phyloP scores from a whole-genome alignment of 208 protist genomes.

The Naegleria fowleri region DNA sequence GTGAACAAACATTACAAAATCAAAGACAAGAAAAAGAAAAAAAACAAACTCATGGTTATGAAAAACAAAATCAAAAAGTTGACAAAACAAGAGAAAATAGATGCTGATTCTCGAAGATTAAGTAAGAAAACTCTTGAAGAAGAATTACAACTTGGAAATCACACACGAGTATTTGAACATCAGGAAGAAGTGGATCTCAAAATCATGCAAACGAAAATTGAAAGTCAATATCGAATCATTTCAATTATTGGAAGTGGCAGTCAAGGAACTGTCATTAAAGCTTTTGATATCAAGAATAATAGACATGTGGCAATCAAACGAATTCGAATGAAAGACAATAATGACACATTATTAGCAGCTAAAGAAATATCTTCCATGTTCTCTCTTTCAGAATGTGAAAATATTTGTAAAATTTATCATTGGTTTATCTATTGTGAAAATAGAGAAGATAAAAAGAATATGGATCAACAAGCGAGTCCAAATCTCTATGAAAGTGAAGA shows the following conservation, averaged over 20 bases:
- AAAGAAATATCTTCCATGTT: background rate
- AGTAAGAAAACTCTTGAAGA: background rate
- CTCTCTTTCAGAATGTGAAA: background rate
- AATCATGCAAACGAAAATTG: background rate
- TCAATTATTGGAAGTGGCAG: background rate
- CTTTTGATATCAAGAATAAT: background rate
- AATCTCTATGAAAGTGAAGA: background rate
- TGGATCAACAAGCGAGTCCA: background rate
- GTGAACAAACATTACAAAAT: background rate
- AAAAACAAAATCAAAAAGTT: background rate
- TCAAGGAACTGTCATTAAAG: background rate
- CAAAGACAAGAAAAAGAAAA: background rate
- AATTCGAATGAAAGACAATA: background rate
- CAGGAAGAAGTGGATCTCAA: background rate
- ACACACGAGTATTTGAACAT: background rate
- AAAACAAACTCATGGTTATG: background rate
- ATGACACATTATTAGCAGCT: background rate
- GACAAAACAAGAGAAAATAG: background rate
- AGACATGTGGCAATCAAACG: background rate
- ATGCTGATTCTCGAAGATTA: background rate
- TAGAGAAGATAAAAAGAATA: background rate
- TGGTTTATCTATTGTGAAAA: slow-evolving; percentile 3
- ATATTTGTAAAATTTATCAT: background rate
- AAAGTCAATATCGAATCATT: background rate
- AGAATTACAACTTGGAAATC: background rate